These are phyloP conservation scores for Eucommia ulmoides DNA, from an alignment of 257 asterid species.

Conservation along the genomic window DNA sequence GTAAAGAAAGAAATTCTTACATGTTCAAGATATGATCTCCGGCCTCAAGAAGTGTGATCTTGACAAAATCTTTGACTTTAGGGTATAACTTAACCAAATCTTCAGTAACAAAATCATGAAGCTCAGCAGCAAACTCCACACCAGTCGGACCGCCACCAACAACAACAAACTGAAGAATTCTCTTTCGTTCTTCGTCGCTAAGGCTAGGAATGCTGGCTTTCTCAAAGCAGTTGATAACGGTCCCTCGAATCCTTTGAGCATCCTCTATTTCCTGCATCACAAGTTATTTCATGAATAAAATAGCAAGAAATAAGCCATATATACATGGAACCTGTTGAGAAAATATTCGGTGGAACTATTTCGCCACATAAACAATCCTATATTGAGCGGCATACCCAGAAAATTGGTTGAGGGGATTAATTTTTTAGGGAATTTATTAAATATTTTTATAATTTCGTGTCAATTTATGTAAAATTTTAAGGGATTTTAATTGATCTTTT, in stretches of 20 bases:
- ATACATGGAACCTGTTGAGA: too few species aligned
- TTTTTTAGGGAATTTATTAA: too few species aligned
- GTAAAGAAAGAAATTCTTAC: slow-evolving; percentile 26
- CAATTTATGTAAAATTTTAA: too few species aligned
- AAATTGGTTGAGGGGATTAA: too few species aligned
- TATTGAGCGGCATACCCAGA: too few species aligned
- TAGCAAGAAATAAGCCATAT: slow-evolving; percentile 1
- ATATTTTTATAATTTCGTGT: too few species aligned
- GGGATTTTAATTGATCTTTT: too few species aligned
- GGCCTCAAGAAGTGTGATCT: slow-evolving; percentile 89
- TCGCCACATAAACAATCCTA: too few species aligned
- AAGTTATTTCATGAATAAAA: slow-evolving; percentile 12
- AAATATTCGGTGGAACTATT: too few species aligned
- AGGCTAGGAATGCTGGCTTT: slow-evolving; percentile 72
- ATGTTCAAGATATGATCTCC: slow-evolving; percentile 81
- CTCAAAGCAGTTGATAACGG: slow-evolving; percentile 78
- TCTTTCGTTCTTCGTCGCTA: slow-evolving; percentile 74
- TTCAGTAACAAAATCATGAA: slow-evolving; percentile 73
- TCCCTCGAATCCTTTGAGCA: slow-evolving; percentile 92
- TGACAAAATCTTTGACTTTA: slow-evolving; percentile 50
- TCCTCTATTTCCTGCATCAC: slow-evolving; percentile 77
- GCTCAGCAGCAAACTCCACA: slow-evolving; percentile 77
- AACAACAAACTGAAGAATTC: slow-evolving; percentile 82
- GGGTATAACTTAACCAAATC: slow-evolving; percentile 81
- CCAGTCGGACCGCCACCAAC: slow-evolving; percentile 99